Evolutionary conservation across 2,329 filamentous ascomycete species (phyloP), one percentile per base, ranked within the genome.

Genomic region (Fusarium goolgardi): DNA sequence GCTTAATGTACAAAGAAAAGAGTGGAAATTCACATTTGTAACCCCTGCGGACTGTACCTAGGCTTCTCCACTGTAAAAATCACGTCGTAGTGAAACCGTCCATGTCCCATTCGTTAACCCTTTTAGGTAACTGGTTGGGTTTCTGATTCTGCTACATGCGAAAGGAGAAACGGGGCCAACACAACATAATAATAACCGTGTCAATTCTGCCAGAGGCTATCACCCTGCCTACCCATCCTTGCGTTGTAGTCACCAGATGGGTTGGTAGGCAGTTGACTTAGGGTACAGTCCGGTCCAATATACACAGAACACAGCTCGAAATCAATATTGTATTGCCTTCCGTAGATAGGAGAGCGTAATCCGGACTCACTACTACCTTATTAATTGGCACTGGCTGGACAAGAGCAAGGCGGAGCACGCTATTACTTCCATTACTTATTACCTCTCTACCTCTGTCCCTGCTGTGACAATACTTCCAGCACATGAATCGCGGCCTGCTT

Each of bases 71-170:
- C 65, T 52, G 35, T 44, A 51, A 62, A 62, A 69, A 57, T 54
- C 44, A 66, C 49, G 52, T 61, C 60, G 50, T 43, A 54, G 61
- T 69, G 65, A 69, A 68, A 69, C 65, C 65, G 35, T 62, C 56
- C 34, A 47, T 54, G 50, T 69, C 32, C 55, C 47, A 31, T 61
- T 53, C 37, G n/a, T 49, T 43, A 59, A 29, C 51, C 59, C 65
- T 47, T 61, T 68, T 69, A 31, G 59, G 65, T 35, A 68, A 68
- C 47, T 47, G 47, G 53, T 52, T 52, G 35, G 53, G 51, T 68
- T 61, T 68, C 47, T 18, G 45, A 65, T 46, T 69, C 52, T 62
- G 39, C 49, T 50, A 65, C 65, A 55, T 60, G 51, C 55, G 41
- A 53, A 68, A 51, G 60, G 29, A 64, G 56, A 51, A 65, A 55